A percentile compares a stretch with the other conserved stretches of the same genome.
Conservation (phyloP, 805 yeast species). For the Priceomyces fermenticarens region DNA sequence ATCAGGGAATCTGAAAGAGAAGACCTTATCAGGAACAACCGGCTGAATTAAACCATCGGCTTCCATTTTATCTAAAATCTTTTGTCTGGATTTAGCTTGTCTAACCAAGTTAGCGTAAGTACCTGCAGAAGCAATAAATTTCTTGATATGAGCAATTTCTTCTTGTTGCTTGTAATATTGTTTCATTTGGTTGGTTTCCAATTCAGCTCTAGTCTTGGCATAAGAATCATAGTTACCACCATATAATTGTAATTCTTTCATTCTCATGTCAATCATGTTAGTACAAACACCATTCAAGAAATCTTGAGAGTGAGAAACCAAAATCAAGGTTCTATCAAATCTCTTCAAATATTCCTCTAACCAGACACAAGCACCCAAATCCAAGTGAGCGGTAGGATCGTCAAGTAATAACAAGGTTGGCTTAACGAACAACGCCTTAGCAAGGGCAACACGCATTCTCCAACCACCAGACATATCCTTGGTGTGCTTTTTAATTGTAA, state of each 20-base stretch:
- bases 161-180: constrained; percentile 97
- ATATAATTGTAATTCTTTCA: constrained; percentile 66
- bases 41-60: constrained; percentile 96
- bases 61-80: constrained; percentile 99
- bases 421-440: constrained; percentile 96
- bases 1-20: constrained; percentile 89
- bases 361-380: constrained; percentile 99
- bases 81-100: constrained; percentile 99
- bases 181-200: constrained; percentile 97
- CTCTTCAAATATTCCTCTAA: constrained; percentile 95
- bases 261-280: constrained; percentile 97
- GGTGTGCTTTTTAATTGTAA: constrained; percentile 88
- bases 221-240: constrained; percentile 99
- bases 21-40: constrained; percentile 89
- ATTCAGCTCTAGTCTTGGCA: constrained; percentile 88
- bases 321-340: constrained; percentile 88
- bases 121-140: constrained; percentile 99
- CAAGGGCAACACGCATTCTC: constrained; percentile 99
- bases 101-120: constrained; percentile 97
- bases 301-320: constrained; percentile 98
- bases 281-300: constrained; percentile 98
- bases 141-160: constrained; percentile 96
- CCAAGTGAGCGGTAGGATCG: constrained; percentile 99
- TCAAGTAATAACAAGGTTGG: constrained; percentile 92
- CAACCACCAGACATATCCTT: constrained; percentile 99